Conservation (phyloP, 257 asterid genomes). For the Catharanthus roseus region DNA sequence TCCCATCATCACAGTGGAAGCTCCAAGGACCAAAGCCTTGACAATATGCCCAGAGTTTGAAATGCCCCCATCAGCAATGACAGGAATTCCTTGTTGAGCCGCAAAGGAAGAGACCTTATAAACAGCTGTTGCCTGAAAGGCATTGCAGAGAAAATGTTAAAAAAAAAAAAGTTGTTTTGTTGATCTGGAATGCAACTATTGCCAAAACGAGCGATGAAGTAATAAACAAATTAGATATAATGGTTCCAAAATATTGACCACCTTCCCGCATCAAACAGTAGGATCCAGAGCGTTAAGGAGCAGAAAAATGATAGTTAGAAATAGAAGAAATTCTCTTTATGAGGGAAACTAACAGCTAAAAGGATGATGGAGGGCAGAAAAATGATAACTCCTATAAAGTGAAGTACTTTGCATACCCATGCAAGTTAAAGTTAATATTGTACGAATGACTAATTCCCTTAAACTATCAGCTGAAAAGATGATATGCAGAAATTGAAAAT, state of each 20-base stretch:
- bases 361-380: background rate
- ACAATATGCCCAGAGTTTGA: conserved; percentile 95
- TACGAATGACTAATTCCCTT: too few species aligned
- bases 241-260: background rate
- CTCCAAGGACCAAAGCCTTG: conserved; percentile 87
- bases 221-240: background rate
- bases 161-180: background rate
- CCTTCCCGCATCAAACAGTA: too few species aligned
- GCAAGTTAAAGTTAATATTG: too few species aligned
- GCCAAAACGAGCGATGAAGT: background rate
- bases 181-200: background rate
- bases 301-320: background rate
- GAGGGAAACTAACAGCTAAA: background rate
- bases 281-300: too few species aligned
- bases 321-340: background rate
- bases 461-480: background rate
- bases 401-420: too few species aligned
- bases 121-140: conserved; percentile 75
- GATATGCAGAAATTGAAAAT: background rate
- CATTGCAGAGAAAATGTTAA: background rate
- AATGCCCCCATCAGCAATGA: conserved; percentile 93
- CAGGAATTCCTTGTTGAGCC: conserved; percentile 59
- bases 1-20: conserved; percentile 89
- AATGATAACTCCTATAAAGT: too few species aligned
- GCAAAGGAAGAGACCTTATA: conserved; percentile 88